phyloP scores from a whole-genome alignment of 2,329 filamentous ascomycete genomes.

The Drechslerella stenobrocha region DNA sequence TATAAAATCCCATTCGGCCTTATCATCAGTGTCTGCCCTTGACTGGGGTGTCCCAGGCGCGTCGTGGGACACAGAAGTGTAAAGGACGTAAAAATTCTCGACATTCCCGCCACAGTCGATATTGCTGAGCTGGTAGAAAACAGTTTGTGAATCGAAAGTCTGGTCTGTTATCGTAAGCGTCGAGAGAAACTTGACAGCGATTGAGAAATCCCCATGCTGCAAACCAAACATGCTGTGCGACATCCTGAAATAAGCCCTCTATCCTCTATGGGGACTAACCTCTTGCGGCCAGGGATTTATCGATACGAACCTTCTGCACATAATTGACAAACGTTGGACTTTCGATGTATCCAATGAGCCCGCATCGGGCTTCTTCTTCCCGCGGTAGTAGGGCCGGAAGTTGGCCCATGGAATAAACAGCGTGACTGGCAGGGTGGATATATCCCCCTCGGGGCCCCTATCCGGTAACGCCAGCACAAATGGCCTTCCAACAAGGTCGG shows the following conservation, averaged over 20 bases:
- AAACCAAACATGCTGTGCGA: constrained; percentile 32
- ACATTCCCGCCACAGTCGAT: background rate
- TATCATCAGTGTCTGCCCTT: background rate
- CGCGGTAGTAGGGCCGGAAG: constrained; percentile 74
- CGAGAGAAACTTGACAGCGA: constrained; percentile 15
- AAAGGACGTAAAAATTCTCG: constrained; percentile 9
- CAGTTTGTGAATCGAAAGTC: background rate
- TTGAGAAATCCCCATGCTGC: constrained; percentile 32
- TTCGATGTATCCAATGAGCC: constrained; percentile 63
- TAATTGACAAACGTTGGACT: constrained; percentile 71
- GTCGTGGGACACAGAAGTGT: background rate
- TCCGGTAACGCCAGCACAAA: background rate
- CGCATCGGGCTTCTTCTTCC: constrained; percentile 66
- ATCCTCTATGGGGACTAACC: no score
- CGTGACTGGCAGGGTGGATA: constrained; percentile 33
- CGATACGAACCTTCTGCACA: constrained; percentile 77
- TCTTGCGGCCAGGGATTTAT: no score
- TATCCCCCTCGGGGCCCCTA: background rate
- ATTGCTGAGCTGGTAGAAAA: background rate
- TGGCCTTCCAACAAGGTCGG: background rate
- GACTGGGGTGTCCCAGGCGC: no score
- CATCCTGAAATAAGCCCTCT: constrained; percentile 1
- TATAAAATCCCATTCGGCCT: constrained; percentile 9
- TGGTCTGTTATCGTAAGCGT: background rate
- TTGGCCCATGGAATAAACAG: constrained; percentile 67